Base-by-base conservation (phyloP, 169 alveolate genomes). In the Eimeria necatrix region DNA sequence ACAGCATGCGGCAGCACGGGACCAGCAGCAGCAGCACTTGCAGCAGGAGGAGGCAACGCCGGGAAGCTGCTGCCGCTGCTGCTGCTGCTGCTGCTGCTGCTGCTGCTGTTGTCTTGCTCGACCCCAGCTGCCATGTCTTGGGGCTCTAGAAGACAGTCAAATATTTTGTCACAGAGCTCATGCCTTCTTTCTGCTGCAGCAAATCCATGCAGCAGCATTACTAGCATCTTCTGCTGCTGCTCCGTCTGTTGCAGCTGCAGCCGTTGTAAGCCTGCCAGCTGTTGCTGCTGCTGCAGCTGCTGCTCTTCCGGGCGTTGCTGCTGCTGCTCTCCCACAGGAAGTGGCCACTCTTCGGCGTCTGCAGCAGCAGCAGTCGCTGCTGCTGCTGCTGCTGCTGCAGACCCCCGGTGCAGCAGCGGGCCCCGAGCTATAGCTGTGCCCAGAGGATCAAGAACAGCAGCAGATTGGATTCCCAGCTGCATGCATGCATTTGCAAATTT, bases 121-220 rank as follows among this genome's bases (percentile, higher is more conserved):
- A 14, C 87, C 56, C 14, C 41, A n/a, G 46, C 53, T 16, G 87
- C 16, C 18, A 7, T 1, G 6, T 4, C n/a, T 5, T 56, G 61
- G 56, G 56, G n/a, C 32, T 9, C 16, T 16, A 76, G 64, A 49
- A 76, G 87, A 32, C 32, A 20, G 18, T 76, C 87, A 76, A 46
- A 76, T 5, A 76, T 32, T 5, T 16, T 9, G 61, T 76, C 87
- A 48, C 87, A 76, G 8, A 76, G 64, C 8, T 5, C 32, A 46
- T 76, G 87, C 7, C 87, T 26, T 18, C 87, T 32, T 22, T 76
- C 87, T 76, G 87, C 87, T 14, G 87, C 87, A 76, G 87, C 87
- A 48, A 76, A 76, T 8, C 53, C 87, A 41, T 76, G 87, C 87
- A 76, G 87, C 64, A 76, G 61, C 87, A 48, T 76, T 4, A 76